Percentiles rank a stretch among this genome's conserved stretches.
Evolutionary conservation across 2,329 filamentous ascomycete species (phyloP).

Genomic region (Scedosporium boydii): DNA sequence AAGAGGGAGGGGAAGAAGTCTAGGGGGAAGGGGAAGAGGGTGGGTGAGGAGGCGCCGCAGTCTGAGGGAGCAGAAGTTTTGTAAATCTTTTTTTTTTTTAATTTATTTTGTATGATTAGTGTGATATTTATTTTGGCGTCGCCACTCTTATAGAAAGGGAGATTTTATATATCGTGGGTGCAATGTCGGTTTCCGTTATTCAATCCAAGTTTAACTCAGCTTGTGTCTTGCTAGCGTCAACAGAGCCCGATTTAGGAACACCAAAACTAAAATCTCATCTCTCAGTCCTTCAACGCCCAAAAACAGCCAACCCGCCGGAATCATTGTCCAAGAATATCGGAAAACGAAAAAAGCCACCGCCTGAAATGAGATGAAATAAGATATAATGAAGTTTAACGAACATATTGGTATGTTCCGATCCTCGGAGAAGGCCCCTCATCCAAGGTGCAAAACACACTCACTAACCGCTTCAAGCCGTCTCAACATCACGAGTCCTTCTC

Average conservation of each 20-base stretch:
- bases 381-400: conserved; percentile 3
- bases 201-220: no score
- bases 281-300: no score
- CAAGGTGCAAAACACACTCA: background rate
- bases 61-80: background rate
- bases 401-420: background rate
- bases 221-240: no score
- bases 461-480: conserved; percentile 44
- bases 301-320: background rate
- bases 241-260: no score
- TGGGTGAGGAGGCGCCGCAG: background rate
- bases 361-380: background rate
- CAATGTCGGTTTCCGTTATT: no score
- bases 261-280: no score
- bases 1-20: background rate
- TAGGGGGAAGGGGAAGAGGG: conserved; percentile 1
- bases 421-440: background rate
- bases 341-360: no score
- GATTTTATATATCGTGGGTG: no score
- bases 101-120: background rate
- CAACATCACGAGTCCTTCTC: conserved; percentile 57
- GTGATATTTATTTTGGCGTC: no score
- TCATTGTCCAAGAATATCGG: no score
- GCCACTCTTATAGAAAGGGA: no score
- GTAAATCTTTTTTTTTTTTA: background rate